These are phyloP conservation scores for Marasmius fiardii DNA, from an alignment of 1,284 basidiomycete species.

Conservation along the genomic window DNA sequence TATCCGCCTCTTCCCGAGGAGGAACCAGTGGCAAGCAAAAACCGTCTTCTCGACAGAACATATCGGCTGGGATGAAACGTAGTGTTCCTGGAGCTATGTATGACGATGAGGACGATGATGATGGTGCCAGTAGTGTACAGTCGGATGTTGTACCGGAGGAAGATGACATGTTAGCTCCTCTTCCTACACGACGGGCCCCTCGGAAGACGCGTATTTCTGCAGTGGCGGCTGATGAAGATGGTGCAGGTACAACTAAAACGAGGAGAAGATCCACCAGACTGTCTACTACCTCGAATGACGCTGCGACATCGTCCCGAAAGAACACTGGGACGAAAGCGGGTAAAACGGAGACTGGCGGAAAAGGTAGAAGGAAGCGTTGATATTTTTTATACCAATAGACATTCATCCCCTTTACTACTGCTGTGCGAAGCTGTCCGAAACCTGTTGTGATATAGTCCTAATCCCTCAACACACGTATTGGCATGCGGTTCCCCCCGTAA, in stretches of 20 bases:
- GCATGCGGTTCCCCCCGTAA: too few species aligned
- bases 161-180: conserved; percentile 52
- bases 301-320: neutral
- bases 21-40: conserved; percentile 3
- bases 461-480: too few species aligned
- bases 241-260: conserved; percentile 27
- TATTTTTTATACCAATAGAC: too few species aligned
- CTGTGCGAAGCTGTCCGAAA: too few species aligned
- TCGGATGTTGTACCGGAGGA: conserved; percentile 34
- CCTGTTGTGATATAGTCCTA: too few species aligned
- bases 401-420: neutral
- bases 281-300: conserved; percentile 3
- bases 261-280: conserved; percentile 40
- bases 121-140: conserved; percentile 9
- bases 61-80: conserved; percentile 25
- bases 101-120: conserved; percentile 29
- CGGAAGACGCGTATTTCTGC: conserved; percentile 26
- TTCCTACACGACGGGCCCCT: conserved; percentile 27
- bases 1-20: conserved; percentile 13
- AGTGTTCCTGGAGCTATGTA: conserved; percentile 57
- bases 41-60: conserved; percentile 16
- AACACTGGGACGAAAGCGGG: neutral
- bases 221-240: conserved; percentile 28
- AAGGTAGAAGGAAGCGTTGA: conserved; percentile 4
- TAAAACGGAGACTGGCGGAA: conserved; percentile 1